A percentile compares a stretch with the other conserved stretches of the same genome.
phyloP scores from a whole-genome alignment of 208 protist genomes.

The Trypanosoma boissoni region DNA sequence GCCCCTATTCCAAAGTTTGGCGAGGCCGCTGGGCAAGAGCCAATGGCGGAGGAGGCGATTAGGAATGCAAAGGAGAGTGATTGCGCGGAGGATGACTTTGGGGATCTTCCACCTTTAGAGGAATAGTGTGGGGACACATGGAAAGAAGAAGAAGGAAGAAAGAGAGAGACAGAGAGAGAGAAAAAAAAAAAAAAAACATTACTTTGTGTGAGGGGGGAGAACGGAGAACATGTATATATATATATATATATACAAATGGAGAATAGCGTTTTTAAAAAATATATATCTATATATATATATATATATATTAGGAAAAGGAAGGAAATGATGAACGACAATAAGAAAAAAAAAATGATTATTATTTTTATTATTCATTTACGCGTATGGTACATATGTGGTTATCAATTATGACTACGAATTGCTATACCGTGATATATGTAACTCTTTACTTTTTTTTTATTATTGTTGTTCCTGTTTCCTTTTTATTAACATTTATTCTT shows the following conservation, averaged over 20 bases:
- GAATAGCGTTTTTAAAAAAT: no score
- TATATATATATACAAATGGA: no score
- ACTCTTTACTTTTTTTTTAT: background rate
- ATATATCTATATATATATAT: no score
- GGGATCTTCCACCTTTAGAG: conserved; percentile 34
- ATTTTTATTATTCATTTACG: background rate
- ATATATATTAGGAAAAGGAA: no score
- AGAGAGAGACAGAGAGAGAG: background rate
- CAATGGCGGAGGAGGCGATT: background rate
- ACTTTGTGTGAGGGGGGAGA: background rate
- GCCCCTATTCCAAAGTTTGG: no score
- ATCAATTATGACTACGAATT: no score
- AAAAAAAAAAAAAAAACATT: background rate
- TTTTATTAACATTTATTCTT: background rate
- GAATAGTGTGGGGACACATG: conserved; percentile 7
- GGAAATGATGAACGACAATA: no score
- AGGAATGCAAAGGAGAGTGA: background rate
- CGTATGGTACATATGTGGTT: background rate
- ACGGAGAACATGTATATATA: background rate
- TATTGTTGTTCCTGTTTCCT: background rate
- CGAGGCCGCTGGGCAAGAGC: background rate
- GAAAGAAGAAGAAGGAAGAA: background rate
- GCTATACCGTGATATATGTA: no score
- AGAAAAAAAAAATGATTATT: background rate
- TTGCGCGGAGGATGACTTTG: conserved; percentile 20